These are phyloP conservation scores for Pleurostoma richardsiae DNA, from an alignment of 2,329 filamentous ascomycete genomes.

Conservation along the genomic window DNA sequence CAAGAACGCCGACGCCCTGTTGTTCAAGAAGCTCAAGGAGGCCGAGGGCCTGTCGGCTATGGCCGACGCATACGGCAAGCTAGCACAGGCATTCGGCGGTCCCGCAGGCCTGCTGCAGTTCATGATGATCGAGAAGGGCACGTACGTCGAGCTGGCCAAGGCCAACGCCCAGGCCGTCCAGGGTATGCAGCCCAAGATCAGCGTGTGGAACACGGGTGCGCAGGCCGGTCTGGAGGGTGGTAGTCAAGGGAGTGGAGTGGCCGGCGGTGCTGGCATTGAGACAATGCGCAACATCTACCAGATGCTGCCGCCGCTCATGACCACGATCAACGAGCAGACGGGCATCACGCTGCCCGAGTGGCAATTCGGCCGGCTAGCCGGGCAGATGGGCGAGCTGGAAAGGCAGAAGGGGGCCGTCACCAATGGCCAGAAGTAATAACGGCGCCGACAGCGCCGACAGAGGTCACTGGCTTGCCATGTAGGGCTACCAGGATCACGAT, in stretches of 20 bases:
- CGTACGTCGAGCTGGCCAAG: conserved; percentile 70
- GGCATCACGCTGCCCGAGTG: conserved; percentile 76
- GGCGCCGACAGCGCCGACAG: no score
- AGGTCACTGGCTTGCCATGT: no score
- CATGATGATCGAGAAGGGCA: conserved; percentile 82
- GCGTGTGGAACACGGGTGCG: conserved; percentile 77
- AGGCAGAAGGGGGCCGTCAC: conserved; percentile 31
- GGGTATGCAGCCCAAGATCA: conserved; percentile 83
- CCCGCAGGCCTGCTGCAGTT: conserved; percentile 75
- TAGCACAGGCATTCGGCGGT: conserved; percentile 70
- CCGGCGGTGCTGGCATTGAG: conserved; percentile 43
- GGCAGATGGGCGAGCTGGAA: conserved; percentile 23
- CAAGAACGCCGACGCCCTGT: conserved; percentile 47
- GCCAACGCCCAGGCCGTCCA: conserved; percentile 72
- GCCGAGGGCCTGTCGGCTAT: conserved; percentile 73
- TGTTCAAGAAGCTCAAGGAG: conserved; percentile 59
- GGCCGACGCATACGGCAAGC: conserved; percentile 72
- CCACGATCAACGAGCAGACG: conserved; percentile 84
- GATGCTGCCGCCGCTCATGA: conserved; percentile 75
- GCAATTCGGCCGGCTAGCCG: conserved; percentile 54
- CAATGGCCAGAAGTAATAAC: conserved; percentile 13
- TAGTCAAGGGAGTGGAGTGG: conserved; percentile 25
- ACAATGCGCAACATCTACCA: conserved; percentile 80
- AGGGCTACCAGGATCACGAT: no score
- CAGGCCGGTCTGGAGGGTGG: conserved; percentile 32